phyloP scores from a whole-genome alignment of 75 land plant species.

The Chamaecyparis obtusa region DNA sequence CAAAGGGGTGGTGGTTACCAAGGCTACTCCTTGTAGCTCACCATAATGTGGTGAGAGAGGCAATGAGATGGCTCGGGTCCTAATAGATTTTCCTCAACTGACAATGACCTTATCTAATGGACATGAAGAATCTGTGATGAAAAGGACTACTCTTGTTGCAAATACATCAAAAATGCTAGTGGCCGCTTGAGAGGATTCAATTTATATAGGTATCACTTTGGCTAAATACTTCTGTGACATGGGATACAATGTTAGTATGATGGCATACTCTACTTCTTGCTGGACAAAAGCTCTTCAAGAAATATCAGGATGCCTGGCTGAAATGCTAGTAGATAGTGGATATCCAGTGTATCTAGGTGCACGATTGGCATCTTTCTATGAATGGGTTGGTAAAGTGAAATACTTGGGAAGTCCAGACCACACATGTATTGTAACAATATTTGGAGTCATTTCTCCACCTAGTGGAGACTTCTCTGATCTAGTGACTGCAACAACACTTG shows the following conservation, averaged over 20 bases:
- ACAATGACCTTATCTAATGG: constrained; percentile 99
- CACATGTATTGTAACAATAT: constrained; percentile 97
- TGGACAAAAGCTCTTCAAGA: constrained; percentile 99
- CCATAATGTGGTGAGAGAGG: constrained; percentile 99
- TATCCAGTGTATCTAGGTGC: constrained; percentile 99
- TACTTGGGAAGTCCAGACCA: constrained; percentile 98
- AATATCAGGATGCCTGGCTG: constrained; percentile 99
- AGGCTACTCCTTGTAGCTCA: too few species aligned
- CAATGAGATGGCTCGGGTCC: constrained; percentile 99
- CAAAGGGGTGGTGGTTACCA: too few species aligned
- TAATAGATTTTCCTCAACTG: constrained; percentile 99
- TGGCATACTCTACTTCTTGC: constrained; percentile 99
- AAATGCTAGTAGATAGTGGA: constrained; percentile 99
- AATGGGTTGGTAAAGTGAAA: constrained; percentile 99
- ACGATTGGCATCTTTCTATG: constrained; percentile 96
- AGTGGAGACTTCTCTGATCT: constrained; percentile 99
- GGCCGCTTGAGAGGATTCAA: constrained; percentile 99
- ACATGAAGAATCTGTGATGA: constrained; percentile 99
- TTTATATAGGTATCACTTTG: constrained; percentile 97
- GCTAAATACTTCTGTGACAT: constrained; percentile 99
- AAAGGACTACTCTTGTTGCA: constrained; percentile 98
- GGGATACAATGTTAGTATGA: constrained; percentile 99
- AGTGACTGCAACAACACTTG: constrained; percentile 98
- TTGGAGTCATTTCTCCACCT: constrained; percentile 99
- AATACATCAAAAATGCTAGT: constrained; percentile 99